These are phyloP conservation scores for Lipomyces yarrowii DNA, from an alignment of 1,139 yeast genomes.

Conservation along the genomic window DNA sequence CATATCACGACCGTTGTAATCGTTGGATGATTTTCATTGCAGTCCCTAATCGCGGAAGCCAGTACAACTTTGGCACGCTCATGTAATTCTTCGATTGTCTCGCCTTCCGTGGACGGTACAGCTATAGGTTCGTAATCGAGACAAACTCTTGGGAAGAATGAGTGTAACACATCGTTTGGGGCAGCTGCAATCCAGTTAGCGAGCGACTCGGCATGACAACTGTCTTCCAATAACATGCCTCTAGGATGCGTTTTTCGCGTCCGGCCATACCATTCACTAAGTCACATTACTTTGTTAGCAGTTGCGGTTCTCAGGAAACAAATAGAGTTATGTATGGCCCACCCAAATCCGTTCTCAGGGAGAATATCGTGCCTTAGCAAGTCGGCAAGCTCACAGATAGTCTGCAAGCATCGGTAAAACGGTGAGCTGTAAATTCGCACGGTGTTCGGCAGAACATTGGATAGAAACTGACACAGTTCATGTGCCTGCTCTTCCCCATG, in stretches of 20 bases:
- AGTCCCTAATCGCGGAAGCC: slow-evolving; percentile 52
- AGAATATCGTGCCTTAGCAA: slow-evolving; percentile 57
- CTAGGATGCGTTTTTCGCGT: slow-evolving; percentile 41
- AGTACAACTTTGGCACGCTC: slow-evolving; percentile 57
- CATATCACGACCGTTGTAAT: slow-evolving; percentile 60
- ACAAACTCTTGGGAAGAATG: slow-evolving; percentile 56
- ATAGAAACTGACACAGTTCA: slow-evolving; percentile 60
- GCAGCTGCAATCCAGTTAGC: slow-evolving; percentile 48
- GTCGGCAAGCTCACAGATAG: slow-evolving; percentile 69
- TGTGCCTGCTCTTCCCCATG: slow-evolving; percentile 82
- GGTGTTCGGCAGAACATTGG: slow-evolving; percentile 52
- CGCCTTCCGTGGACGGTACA: slow-evolving; percentile 66
- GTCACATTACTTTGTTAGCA: slow-evolving; percentile 30
- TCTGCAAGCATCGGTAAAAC: slow-evolving; percentile 86
- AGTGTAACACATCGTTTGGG: slow-evolving; percentile 49
- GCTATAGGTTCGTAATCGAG: slow-evolving; percentile 49
- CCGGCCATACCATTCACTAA: slow-evolving; percentile 40
- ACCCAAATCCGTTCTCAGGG: slow-evolving; percentile 71
- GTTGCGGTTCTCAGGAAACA: slow-evolving; percentile 36
- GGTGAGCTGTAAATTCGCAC: slow-evolving; percentile 76
- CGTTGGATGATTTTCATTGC: slow-evolving; percentile 58
- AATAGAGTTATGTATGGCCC: slow-evolving; percentile 1
- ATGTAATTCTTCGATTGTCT: slow-evolving; percentile 63
- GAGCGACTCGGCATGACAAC: background rate
- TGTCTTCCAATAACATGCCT: slow-evolving; percentile 30